Base-by-base conservation (phyloP, 2,329 filamentous ascomycete genomes). In the Alternaria sp. region DNA sequence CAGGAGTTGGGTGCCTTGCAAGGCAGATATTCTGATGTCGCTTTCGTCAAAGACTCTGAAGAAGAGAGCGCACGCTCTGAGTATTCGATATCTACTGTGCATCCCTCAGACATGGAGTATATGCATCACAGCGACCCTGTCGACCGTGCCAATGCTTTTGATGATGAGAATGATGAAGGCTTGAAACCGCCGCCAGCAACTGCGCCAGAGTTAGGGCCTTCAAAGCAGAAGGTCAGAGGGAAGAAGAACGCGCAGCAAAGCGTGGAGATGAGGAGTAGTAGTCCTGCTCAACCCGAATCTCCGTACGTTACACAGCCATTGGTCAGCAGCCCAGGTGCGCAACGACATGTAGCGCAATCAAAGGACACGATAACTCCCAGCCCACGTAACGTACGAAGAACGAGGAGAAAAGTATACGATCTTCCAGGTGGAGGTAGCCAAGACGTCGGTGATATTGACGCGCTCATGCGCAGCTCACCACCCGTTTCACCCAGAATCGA, bases 11-110 rank as follows among this genome's bases (percentile, higher is more conserved):
- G 67, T 15, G 62, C 56, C 10, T 72, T 69, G 3, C 70, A 71
- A 55, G 66, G 70, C 37, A 72, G 64, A 51, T 75, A 67, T 58
- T 64, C 72, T 10, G 67, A 76, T 26, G 66, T 74, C 12, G 61
- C 60, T 6, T 71, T 66, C 21, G 65, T 78, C n/a, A 76, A 75
- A 51, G 73, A 78, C 47, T 78, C 76, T 2, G 75, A 76, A 51
- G 75, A 79, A 41, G 71, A 67, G 43, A 77, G 67, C 26, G 30
- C 71, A n/a, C 69, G 66, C 21, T 75, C 77, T n/a, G 73, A 75
- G 58, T 60, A 66, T 9, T 75, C 72, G 1, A 47, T 77, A 5
- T 77, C 77, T 12, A 76, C 72, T 14, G 54, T 69, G 4, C 71
- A 60, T 6, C 60, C 67, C 43, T 75, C 75, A 5, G 70, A 72